A percentile compares a stretch with the other conserved stretches of the same genome.
Evolutionary conservation across 2,329 filamentous ascomycete genomes (phyloP).

Genomic region (Hypocrella siamensis): DNA sequence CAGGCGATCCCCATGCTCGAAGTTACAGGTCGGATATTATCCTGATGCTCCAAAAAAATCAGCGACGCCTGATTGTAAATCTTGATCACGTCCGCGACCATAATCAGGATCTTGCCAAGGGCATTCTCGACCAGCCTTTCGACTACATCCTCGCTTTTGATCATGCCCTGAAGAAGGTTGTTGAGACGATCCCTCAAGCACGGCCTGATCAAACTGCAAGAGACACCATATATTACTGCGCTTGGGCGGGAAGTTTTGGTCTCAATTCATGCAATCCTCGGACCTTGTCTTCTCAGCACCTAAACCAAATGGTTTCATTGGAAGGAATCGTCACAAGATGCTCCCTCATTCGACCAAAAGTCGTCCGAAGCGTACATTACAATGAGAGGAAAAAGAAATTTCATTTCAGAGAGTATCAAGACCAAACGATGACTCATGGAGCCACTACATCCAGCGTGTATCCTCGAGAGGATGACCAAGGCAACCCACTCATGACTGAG

Average conservation of each 20-base stretch:
- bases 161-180: constrained; percentile 73
- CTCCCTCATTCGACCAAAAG: constrained; percentile 86
- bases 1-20: constrained; percentile 36
- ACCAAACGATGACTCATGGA: constrained; percentile 94
- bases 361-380: constrained; percentile 97
- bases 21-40: constrained; percentile 88
- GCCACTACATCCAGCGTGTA: constrained; percentile 84
- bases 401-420: constrained; percentile 76
- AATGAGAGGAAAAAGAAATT: constrained; percentile 79
- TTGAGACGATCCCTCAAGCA: constrained; percentile 62
- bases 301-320: constrained; percentile 94
- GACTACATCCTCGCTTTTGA: constrained; percentile 83
- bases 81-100: constrained; percentile 87
- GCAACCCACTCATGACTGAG: constrained; percentile 83
- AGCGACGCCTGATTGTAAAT: constrained; percentile 52
- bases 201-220: constrained; percentile 60
- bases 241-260: constrained; percentile 92
- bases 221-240: constrained; percentile 85
- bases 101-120: constrained; percentile 63
- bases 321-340: constrained; percentile 96
- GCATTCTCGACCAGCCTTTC: constrained; percentile 72
- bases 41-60: constrained; percentile 53
- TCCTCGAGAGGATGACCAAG: constrained; percentile 82
- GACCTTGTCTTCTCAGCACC: constrained; percentile 72
- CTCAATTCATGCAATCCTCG: constrained; percentile 89